A percentile compares a stretch with the other conserved stretches of the same genome.
phyloP scores from a whole-genome alignment of 1,139 yeast species.

The Nakaseomyces sp. region DNA sequence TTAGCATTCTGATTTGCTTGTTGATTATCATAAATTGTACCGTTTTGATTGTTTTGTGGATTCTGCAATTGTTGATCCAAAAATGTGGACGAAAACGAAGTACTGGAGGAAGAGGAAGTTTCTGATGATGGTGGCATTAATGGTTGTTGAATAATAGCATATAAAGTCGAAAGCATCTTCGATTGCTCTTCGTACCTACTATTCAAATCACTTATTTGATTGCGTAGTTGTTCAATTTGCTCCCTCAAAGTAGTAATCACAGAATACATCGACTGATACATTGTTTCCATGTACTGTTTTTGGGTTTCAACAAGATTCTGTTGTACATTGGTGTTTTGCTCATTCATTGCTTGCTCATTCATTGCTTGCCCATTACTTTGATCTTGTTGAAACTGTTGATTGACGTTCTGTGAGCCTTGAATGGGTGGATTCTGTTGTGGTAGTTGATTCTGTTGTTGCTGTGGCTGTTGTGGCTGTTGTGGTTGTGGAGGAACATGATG shows the following conservation, averaged over 20 bases:
- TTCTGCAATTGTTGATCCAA: conserved; percentile 6
- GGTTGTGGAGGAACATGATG: background rate
- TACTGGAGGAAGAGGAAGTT: conserved; percentile 1
- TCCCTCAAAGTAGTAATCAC: conserved; percentile 13
- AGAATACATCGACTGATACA: conserved; percentile 12
- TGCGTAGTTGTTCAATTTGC: conserved; percentile 13
- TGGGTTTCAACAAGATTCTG: conserved; percentile 3
- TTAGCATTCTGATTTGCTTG: background rate
- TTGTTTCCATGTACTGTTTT: conserved; percentile 10
- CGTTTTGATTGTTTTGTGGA: conserved; percentile 1
- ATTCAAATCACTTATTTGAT: conserved; percentile 12
- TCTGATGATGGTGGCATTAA: conserved; percentile 5
- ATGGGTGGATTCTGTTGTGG: background rate
- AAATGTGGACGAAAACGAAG: conserved; percentile 1
- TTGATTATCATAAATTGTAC: background rate
- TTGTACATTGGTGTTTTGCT: background rate
- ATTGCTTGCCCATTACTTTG: background rate
- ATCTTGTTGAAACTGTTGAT: background rate
- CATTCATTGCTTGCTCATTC: too few relatives aligned
- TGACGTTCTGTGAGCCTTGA: background rate
- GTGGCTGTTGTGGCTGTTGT: background rate
- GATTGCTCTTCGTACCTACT: conserved; percentile 11
- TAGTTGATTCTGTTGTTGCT: background rate
- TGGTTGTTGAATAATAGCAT: conserved; percentile 5
- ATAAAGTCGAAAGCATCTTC: conserved; percentile 6